These are phyloP conservation scores for Aureobasidium sp. DNA, from an alignment of 2,329 filamentous ascomycete genomes.

Conservation along the genomic window DNA sequence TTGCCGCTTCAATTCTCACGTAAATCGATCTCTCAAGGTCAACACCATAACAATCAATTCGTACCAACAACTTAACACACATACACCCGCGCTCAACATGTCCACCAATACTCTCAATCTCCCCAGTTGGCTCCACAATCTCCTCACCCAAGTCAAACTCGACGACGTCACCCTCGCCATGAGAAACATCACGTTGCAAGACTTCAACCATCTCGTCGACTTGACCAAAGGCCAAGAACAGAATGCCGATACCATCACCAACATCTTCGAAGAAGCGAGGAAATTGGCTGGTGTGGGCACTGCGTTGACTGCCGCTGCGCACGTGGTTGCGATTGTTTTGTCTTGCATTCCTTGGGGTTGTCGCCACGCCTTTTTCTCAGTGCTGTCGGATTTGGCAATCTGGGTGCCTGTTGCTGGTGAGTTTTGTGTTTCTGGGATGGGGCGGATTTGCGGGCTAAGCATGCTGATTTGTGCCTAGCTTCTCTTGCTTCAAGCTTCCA, in stretches of 20 bases:
- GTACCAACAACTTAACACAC: not conserved
- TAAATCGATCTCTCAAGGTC: no score
- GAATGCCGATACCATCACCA: not conserved
- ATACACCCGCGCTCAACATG: not conserved
- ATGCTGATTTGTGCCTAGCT: constrained; percentile 18
- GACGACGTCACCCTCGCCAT: not conserved
- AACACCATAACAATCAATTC: not conserved
- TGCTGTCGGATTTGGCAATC: not conserved
- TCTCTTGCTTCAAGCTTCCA: constrained; percentile 24
- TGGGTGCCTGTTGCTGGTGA: not conserved
- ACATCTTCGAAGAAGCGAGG: constrained; percentile 5
- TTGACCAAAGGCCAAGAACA: not conserved
- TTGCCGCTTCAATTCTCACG: no score
- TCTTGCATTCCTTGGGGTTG: not conserved
- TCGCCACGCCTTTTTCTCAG: not conserved
- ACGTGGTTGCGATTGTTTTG: not conserved
- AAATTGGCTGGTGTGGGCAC: not conserved
- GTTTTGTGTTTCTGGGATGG: not conserved
- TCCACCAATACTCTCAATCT: not conserved
- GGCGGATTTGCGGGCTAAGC: no score
- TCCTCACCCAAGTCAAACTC: not conserved
- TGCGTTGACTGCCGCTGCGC: not conserved
- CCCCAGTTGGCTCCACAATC: not conserved
- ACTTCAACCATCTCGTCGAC: not conserved
- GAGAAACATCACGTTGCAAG: not conserved